These are phyloP conservation scores for grape (Vitis vinifera) DNA, from an alignment of 164 flowering plant species.

Conservation along the genomic window DNA sequence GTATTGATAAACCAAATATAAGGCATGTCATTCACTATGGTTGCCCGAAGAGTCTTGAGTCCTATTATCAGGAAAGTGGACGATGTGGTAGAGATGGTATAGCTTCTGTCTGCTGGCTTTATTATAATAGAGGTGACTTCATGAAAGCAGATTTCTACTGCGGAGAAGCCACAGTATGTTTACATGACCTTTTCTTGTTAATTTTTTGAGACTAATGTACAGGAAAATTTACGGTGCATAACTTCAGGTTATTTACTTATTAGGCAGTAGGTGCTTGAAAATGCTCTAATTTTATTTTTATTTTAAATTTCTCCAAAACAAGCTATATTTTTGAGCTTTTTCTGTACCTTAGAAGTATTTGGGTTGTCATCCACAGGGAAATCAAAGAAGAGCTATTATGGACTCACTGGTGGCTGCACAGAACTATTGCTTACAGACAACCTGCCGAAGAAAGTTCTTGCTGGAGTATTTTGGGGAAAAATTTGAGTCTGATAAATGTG, in stretches of 20 bases:
- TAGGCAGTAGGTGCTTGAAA: too few relatives aligned
- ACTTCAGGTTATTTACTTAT: too few relatives aligned
- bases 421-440: constrained; percentile 43
- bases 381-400: constrained; percentile 49
- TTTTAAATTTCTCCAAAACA: not conserved
- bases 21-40: constrained; percentile 68
- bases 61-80: constrained; percentile 72
- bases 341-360: not conserved
- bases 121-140: constrained; percentile 57
- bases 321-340: not conserved
- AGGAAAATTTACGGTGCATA: too few relatives aligned
- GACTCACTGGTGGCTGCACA: constrained; percentile 54
- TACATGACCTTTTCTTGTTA: not conserved
- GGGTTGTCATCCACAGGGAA: constrained; percentile 29
- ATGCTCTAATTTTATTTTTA: not conserved
- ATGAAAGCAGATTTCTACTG: constrained; percentile 58
- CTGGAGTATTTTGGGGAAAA: constrained; percentile 57
- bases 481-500: constrained; percentile 41
- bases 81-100: constrained; percentile 72
- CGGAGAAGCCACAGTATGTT: constrained; percentile 44
- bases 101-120: constrained; percentile 58
- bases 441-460: constrained; percentile 55
- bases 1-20: constrained; percentile 65
- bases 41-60: constrained; percentile 67
- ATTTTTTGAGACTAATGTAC: not conserved